Percentiles rank a stretch among this genome's conserved stretches.
Conservation (phyloP, 768 basidiomycete species). For the Russula griseocarnosa region DNA sequence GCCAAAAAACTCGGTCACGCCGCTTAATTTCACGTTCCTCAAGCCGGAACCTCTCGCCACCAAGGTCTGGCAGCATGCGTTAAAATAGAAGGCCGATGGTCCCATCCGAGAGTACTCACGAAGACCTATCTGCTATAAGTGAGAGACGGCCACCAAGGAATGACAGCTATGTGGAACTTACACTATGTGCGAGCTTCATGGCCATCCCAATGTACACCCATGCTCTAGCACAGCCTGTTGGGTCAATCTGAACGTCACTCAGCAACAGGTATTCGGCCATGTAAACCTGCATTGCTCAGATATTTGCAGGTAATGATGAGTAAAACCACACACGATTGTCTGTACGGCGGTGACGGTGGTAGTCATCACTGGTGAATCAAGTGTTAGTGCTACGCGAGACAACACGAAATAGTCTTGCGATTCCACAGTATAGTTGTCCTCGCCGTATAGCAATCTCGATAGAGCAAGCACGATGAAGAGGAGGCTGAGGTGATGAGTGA, state of each 20-base stretch:
- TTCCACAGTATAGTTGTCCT: conserved; percentile 47
- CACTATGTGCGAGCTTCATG: conserved; percentile 55
- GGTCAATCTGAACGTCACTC: conserved; percentile 45
- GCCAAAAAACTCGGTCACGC: conserved; percentile 62
- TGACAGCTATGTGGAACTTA: conserved; percentile 36
- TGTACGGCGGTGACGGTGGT: conserved; percentile 56
- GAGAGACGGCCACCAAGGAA: conserved; percentile 14
- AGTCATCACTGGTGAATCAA: conserved; percentile 44
- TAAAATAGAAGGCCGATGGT: conserved; percentile 19
- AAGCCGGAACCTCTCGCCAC: conserved; percentile 58
- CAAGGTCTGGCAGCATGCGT: conserved; percentile 44
- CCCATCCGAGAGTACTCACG: conserved; percentile 37
- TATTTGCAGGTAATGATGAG: conserved; percentile 29
- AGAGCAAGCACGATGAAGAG: conserved; percentile 66
- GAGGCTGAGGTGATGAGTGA: conserved; percentile 55
- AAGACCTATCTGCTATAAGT: conserved; percentile 46
- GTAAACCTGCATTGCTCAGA: conserved; percentile 35
- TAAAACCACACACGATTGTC: conserved; percentile 45
- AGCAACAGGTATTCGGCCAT: conserved; percentile 51
- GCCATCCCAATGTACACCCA: conserved; percentile 60
- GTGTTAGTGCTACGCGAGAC: conserved; percentile 49
- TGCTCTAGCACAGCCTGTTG: conserved; percentile 43
- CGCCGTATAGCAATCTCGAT: conserved; percentile 57
- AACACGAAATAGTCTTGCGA: conserved; percentile 62
- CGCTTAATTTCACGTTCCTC: conserved; percentile 42